Evolutionary conservation across 805 yeast genomes (phyloP).

Genomic region (Suhomyces sp.): DNA sequence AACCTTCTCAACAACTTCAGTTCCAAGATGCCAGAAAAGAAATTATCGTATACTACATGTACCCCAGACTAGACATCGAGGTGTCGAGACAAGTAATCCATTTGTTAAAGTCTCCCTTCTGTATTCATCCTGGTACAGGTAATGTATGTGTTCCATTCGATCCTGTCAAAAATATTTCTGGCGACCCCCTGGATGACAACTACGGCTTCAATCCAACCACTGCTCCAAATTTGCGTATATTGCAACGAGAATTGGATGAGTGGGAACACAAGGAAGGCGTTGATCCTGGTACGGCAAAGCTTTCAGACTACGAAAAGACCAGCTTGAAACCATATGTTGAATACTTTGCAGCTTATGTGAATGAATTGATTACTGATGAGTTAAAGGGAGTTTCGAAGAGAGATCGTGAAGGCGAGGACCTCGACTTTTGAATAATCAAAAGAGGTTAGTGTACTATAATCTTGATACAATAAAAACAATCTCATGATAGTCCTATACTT

Average conservation of each 20-base stretch:
- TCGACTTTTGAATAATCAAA: constrained; percentile 27
- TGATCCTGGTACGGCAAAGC: constrained; percentile 19
- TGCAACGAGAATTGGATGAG: constrained; percentile 63
- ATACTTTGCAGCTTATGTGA: constrained; percentile 63
- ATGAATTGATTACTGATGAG: constrained; percentile 56
- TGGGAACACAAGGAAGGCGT: constrained; percentile 42
- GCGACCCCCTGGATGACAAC: constrained; percentile 33
- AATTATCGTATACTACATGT: constrained; percentile 72
- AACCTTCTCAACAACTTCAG: constrained; percentile 43
- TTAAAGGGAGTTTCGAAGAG: constrained; percentile 30
- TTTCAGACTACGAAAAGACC: constrained; percentile 60
- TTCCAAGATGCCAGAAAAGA: constrained; percentile 77
- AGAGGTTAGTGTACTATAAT: no score
- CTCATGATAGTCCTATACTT: no score
- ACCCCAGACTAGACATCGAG: constrained; percentile 91
- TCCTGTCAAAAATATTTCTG: constrained; percentile 40
- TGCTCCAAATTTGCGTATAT: constrained; percentile 70
- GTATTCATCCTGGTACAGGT: constrained; percentile 95
- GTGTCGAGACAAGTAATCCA: constrained; percentile 89
- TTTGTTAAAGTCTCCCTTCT: constrained; percentile 92
- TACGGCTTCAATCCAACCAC: constrained; percentile 71
- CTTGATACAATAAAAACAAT: neutral
- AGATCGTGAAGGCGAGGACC: constrained; percentile 33
- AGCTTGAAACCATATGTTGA: constrained; percentile 70
- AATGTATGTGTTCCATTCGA: constrained; percentile 90